Conservation (phyloP, 208 protist species). For the Trypanosoma theileri region DNA sequence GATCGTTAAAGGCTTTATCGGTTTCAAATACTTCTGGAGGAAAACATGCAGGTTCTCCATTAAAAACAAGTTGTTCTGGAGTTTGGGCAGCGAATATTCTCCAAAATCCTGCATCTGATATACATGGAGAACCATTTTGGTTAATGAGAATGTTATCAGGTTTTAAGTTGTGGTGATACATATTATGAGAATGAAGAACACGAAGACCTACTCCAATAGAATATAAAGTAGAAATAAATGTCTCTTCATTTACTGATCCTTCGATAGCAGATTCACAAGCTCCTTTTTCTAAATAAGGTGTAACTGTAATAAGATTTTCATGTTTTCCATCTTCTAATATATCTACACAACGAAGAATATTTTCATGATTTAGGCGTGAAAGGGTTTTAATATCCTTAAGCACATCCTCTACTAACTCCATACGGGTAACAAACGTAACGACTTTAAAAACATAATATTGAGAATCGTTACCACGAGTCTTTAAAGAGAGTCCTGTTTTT, state of each 20-base stretch:
- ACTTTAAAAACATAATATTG: slow-evolving; percentile 53
- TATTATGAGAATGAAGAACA: slow-evolving; percentile 67
- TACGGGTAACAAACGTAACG: slow-evolving; percentile 69
- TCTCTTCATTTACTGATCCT: slow-evolving; percentile 50
- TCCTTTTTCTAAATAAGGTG: slow-evolving; percentile 39
- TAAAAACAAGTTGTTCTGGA: slow-evolving; percentile 79
- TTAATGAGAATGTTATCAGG: slow-evolving; percentile 76
- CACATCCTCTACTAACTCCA: slow-evolving; percentile 40
- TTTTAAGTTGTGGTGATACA: slow-evolving; percentile 86
- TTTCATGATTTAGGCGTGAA: slow-evolving; percentile 49
- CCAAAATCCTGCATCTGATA: slow-evolving; percentile 75
- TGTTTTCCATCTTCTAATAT: slow-evolving; percentile 71
- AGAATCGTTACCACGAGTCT: neutral
- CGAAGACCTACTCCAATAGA: slow-evolving; percentile 67
- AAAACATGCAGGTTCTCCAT: slow-evolving; percentile 78
- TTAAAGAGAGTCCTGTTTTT: no score
- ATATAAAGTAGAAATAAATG: slow-evolving; percentile 47
- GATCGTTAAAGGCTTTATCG: neutral
- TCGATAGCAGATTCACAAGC: slow-evolving; percentile 48
- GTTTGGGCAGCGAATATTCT: slow-evolving; percentile 71
- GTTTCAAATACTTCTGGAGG: slow-evolving; percentile 67
- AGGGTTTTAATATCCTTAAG: slow-evolving; percentile 59
- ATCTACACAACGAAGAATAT: slow-evolving; percentile 59
- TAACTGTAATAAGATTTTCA: slow-evolving; percentile 78
- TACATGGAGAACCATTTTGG: slow-evolving; percentile 46